A percentile compares a stretch with the other conserved stretches of the same genome.
Conservation (phyloP, 2,329 filamentous ascomycete genomes). For the Penicillium sclerotigenum region DNA sequence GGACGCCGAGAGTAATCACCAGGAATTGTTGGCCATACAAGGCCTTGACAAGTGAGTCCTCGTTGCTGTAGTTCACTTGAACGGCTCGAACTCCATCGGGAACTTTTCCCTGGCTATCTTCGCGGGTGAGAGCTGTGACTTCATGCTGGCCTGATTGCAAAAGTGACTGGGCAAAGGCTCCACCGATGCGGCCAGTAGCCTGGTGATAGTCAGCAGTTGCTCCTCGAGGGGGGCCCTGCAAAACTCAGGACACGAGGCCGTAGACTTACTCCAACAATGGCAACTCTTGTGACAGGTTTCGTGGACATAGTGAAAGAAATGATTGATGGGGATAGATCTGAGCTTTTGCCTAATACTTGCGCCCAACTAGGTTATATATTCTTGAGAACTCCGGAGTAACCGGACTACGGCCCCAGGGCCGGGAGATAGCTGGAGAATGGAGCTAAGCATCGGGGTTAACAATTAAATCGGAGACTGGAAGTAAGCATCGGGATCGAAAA, state of each 20-base stretch:
- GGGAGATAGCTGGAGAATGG: neutral
- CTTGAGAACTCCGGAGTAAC: neutral
- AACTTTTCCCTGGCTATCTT: slow-evolving; percentile 38
- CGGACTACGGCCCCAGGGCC: too few species aligned
- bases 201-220: slow-evolving; percentile 13
- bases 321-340: neutral
- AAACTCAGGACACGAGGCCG: neutral
- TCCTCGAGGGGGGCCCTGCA: neutral
- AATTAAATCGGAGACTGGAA: neutral
- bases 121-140: slow-evolving; percentile 51
- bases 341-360: too few species aligned
- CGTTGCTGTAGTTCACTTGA: slow-evolving; percentile 49
- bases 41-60: slow-evolving; percentile 46
- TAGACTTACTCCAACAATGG: slow-evolving; percentile 36
- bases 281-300: slow-evolving; percentile 30
- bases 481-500: neutral
- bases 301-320: slow-evolving; percentile 5
- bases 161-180: slow-evolving; percentile 36
- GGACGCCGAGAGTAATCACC: slow-evolving; percentile 51
- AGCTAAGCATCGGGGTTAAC: neutral
- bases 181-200: slow-evolving; percentile 35
- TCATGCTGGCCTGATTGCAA: slow-evolving; percentile 49
- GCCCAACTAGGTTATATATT: neutral
- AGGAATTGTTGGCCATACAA: slow-evolving; percentile 55
- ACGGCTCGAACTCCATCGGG: slow-evolving; percentile 45